Base-by-base conservation (phyloP, 768 basidiomycete genomes). In the Hericium rajendrae region DNA sequence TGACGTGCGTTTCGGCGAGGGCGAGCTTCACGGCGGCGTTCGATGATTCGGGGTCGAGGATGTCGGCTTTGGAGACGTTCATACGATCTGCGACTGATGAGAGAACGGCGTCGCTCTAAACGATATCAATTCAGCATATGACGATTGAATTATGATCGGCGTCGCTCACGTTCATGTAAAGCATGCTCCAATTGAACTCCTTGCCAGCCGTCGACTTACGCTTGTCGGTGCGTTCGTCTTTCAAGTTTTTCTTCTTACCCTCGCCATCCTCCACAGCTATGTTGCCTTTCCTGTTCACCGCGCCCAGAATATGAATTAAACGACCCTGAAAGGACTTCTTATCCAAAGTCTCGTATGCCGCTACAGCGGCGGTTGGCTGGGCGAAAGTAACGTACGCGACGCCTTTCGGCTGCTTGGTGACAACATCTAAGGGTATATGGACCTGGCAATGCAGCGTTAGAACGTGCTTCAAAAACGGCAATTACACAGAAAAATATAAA, bases 1-100 rank as follows among this genome's bases (percentile, higher is more conserved):
- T 94, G 70, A 98, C 84, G 63, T 94, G 91, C 16, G 97, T 97
- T 71, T 99, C 97, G 0, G 97, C 95, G 40, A 98, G 76, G 0
- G 97, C 95, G 40, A 98, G 84, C 69, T 94, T 97, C 57, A 97
- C 93, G 2, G 95, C 94, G 0, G 89, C 82, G 60, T 85, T 86
- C 38, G 82, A 81, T 1, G 83, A 83, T 58, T 92, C 88, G 0
- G 91, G 84, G 67, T 91, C 91, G 56, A 98, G 77, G 22, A 99
- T 88, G 32, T 90, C 88, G 1, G 91, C 75, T 72, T 98, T 98
- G 26, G 84, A 72, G 43, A 98, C 80, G 57, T 81, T 86, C 80
- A 98, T 86, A 10, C 94, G 82, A 59, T 88, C 85, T 0, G 95
- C 92, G 26, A 98, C 81, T 1, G 92, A 94, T 1, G 90, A 86